Evolutionary conservation across 345 rosid genomes (phyloP).

Genomic region (Eucalyptus caleyi): DNA sequence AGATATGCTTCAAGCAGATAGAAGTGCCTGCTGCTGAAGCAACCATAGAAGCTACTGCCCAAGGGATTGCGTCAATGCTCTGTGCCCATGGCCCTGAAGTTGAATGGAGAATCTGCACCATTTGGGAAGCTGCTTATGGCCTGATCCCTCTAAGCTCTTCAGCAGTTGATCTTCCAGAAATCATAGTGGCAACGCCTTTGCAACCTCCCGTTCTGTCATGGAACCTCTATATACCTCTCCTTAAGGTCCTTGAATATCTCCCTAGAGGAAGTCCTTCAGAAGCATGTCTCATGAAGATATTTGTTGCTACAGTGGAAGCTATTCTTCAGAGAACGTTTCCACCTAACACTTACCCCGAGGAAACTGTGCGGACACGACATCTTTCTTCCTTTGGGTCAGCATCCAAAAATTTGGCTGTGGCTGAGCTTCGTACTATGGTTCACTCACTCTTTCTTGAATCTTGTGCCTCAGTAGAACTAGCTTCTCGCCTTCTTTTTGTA

Average conservation of each 20-base stretch:
- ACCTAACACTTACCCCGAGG: slow-evolving; percentile 42
- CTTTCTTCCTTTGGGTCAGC: slow-evolving; percentile 44
- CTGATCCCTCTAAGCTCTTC: slow-evolving; percentile 91
- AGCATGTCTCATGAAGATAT: slow-evolving; percentile 96
- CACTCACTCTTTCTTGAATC: slow-evolving; percentile 93
- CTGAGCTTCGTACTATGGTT: slow-evolving; percentile 96
- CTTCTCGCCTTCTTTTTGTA: slow-evolving; percentile 89
- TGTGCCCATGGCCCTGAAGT: slow-evolving; percentile 99
- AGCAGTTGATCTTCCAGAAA: slow-evolving; percentile 95
- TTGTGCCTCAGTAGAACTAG: slow-evolving; percentile 81
- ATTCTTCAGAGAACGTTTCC: slow-evolving; percentile 88
- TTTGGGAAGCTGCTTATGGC: slow-evolving; percentile 99
- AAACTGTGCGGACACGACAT: slow-evolving; percentile 36
- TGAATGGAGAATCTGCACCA: slow-evolving; percentile 98
- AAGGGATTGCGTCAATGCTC: slow-evolving; percentile 98
- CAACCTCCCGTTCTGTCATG: slow-evolving; percentile 90
- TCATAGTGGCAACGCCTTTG: slow-evolving; percentile 83
- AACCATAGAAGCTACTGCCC: slow-evolving; percentile 98
- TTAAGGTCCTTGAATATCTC: slow-evolving; percentile 94
- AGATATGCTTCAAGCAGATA: slow-evolving; percentile 28
- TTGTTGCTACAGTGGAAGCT: slow-evolving; percentile 93
- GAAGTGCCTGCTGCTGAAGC: slow-evolving; percentile 97
- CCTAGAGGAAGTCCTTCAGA: slow-evolving; percentile 98
- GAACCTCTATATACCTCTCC: slow-evolving; percentile 94
- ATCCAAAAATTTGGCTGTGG: slow-evolving; percentile 81